These are phyloP conservation scores for Leccinum rimulosum DNA, from an alignment of 768 basidiomycete genomes.

Conservation along the genomic window DNA sequence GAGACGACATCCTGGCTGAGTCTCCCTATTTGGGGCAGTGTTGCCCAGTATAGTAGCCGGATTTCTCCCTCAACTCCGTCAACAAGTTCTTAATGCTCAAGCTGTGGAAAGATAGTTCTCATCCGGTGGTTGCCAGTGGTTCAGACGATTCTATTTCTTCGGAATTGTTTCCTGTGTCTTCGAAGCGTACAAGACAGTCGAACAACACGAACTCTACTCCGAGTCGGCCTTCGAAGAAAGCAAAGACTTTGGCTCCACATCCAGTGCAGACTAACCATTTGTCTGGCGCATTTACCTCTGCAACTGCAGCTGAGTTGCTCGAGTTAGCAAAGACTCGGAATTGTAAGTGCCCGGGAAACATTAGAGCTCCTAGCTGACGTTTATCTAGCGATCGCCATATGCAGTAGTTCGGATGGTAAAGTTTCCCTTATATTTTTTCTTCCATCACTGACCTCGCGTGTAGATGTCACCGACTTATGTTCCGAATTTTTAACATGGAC, in stretches of 20 bases:
- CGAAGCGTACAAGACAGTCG: constrained; percentile 15
- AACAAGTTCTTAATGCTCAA: constrained; percentile 16
- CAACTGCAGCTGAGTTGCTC: constrained; percentile 11
- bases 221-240: constrained; percentile 11
- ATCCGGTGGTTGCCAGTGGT: background rate
- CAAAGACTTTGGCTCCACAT: background rate
- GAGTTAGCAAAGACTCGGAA: constrained; percentile 22
- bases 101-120: constrained; percentile 22
- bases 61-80: background rate
- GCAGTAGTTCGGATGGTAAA: constrained; percentile 20
- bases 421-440: background rate
- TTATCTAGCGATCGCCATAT: constrained; percentile 20
- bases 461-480: constrained; percentile 19
- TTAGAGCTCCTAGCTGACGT: background rate
- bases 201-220: background rate
- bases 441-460: constrained; percentile 1
- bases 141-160: constrained; percentile 21
- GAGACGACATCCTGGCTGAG: background rate
- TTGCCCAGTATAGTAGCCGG: background rate
- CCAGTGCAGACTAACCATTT: background rate
- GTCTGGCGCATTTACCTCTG: background rate
- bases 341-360: constrained; percentile 12
- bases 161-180: constrained; percentile 13
- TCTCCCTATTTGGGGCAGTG: constrained; percentile 7
- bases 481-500: constrained; percentile 22